phyloP scores from a whole-genome alignment of 306 rosid genomes.

The Quercus robur region DNA sequence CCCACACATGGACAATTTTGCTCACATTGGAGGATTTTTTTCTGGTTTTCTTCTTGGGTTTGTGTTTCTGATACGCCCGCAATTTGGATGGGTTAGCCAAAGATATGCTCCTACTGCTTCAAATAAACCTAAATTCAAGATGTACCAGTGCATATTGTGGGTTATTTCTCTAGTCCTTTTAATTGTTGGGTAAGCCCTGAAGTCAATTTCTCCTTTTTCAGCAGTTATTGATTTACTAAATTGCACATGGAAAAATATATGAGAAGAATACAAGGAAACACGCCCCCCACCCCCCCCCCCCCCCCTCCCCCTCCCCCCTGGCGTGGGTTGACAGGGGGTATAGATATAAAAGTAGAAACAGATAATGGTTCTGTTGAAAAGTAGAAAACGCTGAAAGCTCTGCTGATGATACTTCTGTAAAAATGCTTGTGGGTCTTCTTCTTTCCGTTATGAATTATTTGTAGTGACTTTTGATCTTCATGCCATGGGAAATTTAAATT shows the following conservation, averaged over 20 bases:
- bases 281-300: too few relatives aligned
- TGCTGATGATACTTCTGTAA: not conserved
- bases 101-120: conserved; percentile 51
- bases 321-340: too few relatives aligned
- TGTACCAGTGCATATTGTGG: conserved; percentile 81
- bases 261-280: not conserved
- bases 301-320: too few relatives aligned
- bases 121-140: conserved; percentile 66
- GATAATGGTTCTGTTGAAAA: not conserved
- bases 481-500: not conserved
- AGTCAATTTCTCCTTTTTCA: conserved; percentile 2
- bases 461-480: not conserved
- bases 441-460: not conserved
- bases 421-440: not conserved
- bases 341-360: not conserved
- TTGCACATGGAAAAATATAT: not conserved
- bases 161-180: conserved; percentile 64
- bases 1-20: conserved; percentile 95
- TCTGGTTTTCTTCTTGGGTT: conserved; percentile 90
- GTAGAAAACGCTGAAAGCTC: not conserved
- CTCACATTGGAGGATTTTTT: conserved; percentile 93
- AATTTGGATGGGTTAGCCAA: conserved; percentile 86
- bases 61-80: conserved; percentile 94
- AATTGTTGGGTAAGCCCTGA: conserved; percentile 66
- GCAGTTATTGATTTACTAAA: not conserved